These are phyloP conservation scores for Diaporthe sp. DNA, from an alignment of 2,329 filamentous ascomycete genomes.

Conservation along the genomic window DNA sequence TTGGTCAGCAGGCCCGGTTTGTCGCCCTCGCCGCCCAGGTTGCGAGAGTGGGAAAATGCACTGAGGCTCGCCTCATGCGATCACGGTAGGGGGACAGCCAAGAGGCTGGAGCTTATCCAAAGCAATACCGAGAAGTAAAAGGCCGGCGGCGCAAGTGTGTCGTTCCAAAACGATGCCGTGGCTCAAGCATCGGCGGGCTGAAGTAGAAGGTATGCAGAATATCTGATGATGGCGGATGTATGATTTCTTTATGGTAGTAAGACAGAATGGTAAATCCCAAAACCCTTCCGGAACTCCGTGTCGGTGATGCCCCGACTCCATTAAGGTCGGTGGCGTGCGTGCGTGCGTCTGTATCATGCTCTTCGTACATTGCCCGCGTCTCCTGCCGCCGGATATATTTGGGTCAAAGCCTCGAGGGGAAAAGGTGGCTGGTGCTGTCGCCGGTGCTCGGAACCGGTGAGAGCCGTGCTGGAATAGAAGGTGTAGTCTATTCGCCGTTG, in stretches of 20 bases:
- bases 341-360: slow-evolving; percentile 35
- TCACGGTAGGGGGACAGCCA: not conserved
- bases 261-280: slow-evolving; percentile 30
- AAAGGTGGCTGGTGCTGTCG: slow-evolving; percentile 15
- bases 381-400: slow-evolving; percentile 32
- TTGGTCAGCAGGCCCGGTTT: not conserved
- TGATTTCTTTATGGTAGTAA: slow-evolving; percentile 30
- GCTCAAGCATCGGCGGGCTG: not conserved
- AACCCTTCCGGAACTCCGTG: slow-evolving; percentile 34
- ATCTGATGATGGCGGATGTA: slow-evolving; percentile 30
- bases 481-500: not conserved
- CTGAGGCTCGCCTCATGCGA: not conserved
- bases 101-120: slow-evolving; percentile 7
- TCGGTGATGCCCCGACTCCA: slow-evolving; percentile 32
- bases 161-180: not conserved
- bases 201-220: slow-evolving; percentile 31
- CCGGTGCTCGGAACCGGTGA: slow-evolving; percentile 9
- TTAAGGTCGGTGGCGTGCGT: slow-evolving; percentile 32
- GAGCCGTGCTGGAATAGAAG: slow-evolving; percentile 32
- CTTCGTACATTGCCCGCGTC: slow-evolving; percentile 37
- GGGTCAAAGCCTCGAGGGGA: slow-evolving; percentile 27
- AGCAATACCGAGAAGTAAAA: slow-evolving; percentile 5
- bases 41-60: not conserved
- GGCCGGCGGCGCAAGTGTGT: not conserved
- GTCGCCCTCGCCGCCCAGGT: not conserved